Evolutionary conservation across 495 filamentous ascomycete species (phyloP).

Genomic region (Thozetella sp.): DNA sequence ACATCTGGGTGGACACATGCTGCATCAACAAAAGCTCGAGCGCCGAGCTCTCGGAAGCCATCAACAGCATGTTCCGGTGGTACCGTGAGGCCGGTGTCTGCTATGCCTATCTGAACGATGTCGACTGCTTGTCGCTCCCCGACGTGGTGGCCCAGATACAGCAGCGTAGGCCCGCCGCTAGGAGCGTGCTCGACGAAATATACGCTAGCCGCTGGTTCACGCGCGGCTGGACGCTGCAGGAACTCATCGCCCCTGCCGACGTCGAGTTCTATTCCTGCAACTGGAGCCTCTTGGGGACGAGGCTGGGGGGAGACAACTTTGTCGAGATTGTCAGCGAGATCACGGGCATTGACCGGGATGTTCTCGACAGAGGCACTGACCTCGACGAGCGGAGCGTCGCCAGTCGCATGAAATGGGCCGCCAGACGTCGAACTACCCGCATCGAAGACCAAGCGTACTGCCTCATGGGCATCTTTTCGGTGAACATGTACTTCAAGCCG

Average conservation of each 20-base stretch:
- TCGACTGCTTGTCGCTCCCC: background rate
- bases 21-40: background rate
- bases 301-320: no score
- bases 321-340: background rate
- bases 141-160: no score
- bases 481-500: slow-evolving; percentile 4
- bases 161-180: no score
- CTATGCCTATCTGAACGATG: background rate
- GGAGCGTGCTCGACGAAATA: no score
- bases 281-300: background rate
- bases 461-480: background rate
- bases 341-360: background rate
- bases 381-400: background rate
- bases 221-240: background rate
- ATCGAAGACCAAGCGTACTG: slow-evolving; percentile 1
- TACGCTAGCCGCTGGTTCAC: background rate
- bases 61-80: background rate
- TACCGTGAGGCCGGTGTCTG: background rate
- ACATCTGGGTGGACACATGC: background rate
- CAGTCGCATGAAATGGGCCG: background rate
- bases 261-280: background rate
- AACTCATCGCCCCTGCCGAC: background rate
- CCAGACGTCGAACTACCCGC: background rate
- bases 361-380: background rate
- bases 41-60: background rate